Percentiles rank a stretch among this genome's conserved stretches.
These are phyloP conservation scores for Yamadazyma diddensiae DNA, from an alignment of 1,139 yeast species.

Conservation along the genomic window DNA sequence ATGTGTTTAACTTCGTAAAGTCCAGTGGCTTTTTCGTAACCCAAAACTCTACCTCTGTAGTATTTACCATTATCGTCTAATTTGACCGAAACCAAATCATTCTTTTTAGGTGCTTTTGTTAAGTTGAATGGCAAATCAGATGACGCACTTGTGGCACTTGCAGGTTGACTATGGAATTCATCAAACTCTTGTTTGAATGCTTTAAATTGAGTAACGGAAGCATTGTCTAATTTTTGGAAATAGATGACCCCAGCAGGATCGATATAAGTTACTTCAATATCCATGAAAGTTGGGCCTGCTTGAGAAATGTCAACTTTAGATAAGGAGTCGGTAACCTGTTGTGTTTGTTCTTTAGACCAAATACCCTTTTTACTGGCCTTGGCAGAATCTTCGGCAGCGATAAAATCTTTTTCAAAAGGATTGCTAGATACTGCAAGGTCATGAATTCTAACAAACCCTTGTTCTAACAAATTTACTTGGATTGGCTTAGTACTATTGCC, in stretches of 20 bases:
- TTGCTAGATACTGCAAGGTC: slow-evolving; percentile 63
- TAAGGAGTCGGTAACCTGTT: slow-evolving; percentile 30
- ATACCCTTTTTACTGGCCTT: slow-evolving; percentile 53
- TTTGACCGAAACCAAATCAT: slow-evolving; percentile 60
- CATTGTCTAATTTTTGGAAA: slow-evolving; percentile 46
- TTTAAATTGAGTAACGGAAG: slow-evolving; percentile 32
- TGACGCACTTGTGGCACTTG: slow-evolving; percentile 37
- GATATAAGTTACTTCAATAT: slow-evolving; percentile 60
- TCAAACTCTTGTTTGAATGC: slow-evolving; percentile 47
- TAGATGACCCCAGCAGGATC: slow-evolving; percentile 46
- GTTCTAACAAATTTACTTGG: slow-evolving; percentile 57
- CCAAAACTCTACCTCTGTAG: slow-evolving; percentile 58
- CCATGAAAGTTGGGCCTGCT: slow-evolving; percentile 51
- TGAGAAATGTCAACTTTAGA: slow-evolving; percentile 21
- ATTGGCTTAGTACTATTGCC: slow-evolving; percentile 52
- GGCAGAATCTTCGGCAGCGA: slow-evolving; percentile 65
- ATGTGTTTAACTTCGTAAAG: slow-evolving; percentile 55
- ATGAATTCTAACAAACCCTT: slow-evolving; percentile 66
- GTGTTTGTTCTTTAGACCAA: slow-evolving; percentile 51
- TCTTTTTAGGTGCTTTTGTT: slow-evolving; percentile 47
- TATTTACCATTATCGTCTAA: slow-evolving; percentile 52
- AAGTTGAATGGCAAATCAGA: slow-evolving; percentile 48
- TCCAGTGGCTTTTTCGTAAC: slow-evolving; percentile 46
- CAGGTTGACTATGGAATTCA: slow-evolving; percentile 39
- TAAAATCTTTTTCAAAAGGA: slow-evolving; percentile 50